Evolutionary conservation across 441 rosid genomes (phyloP), one percentile per base, ranked within the genome.

Genomic region (Populus hybrid): DNA sequence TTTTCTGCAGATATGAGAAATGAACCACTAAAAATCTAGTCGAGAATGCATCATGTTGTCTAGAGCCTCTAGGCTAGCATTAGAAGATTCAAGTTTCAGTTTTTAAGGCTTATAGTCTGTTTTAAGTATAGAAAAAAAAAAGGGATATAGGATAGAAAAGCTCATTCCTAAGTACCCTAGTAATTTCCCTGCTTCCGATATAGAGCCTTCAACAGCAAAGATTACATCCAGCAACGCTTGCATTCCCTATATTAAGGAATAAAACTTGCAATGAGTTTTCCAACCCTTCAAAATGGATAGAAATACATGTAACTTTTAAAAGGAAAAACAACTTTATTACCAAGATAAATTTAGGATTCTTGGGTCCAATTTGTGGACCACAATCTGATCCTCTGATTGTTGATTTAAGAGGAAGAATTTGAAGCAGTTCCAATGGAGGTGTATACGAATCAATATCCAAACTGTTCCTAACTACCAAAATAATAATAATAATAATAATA

Each of bases 331-430:
- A 2, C 64, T 19, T 0, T 40, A 19, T 24, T 84, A 92, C 96
- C 90, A 86, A 82, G 79, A 82, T 81, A 80, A 95, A 95, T 81
- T 90, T 95, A 73, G 93, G 90, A 88, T 95, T 95, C 67, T 92
- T 93, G n/a, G 94, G 98, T 73, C 97, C 98, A 84, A 95, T 95
- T 82, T 91, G 98, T 4, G 94, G 84, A 73, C 97, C 97, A 66
- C 84, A 85, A 70, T 82, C 82, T 3, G 95, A 82, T 69, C 86
- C 86, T 82, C 95, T 88, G 30, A 88, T 61, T 24, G 93, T 89
- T 2, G 98, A 94, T 75, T 88, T 92, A 2, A 83, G 85, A 76
- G 99, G 98, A 78, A 94, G 93, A 69, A 95, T 95, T 76, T 87
- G 97, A 87, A 90, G 95, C 78, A 95, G 97, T 86, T 92, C 95